phyloP scores from a whole-genome alignment of 495 filamentous ascomycete genomes.

The Eremomyces bilateralis region DNA sequence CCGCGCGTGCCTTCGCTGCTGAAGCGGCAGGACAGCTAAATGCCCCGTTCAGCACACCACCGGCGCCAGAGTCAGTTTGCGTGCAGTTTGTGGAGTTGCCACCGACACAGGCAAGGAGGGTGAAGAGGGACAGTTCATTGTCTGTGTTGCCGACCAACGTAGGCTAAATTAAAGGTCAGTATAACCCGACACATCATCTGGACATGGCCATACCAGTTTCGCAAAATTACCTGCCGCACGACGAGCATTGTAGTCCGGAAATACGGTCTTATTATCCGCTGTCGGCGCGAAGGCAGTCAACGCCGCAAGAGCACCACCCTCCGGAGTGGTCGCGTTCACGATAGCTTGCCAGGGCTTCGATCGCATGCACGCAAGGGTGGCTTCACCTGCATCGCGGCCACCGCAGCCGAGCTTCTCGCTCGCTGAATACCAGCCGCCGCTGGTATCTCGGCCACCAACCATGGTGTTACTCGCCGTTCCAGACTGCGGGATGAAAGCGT shows the following conservation, averaged over 20 bases:
- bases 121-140: conserved; percentile 5
- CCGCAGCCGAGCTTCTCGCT: conserved; percentile 23
- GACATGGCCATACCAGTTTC: too few relatives aligned
- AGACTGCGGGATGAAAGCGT: conserved; percentile 29
- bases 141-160: conserved; percentile 5
- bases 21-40: conserved; percentile 4
- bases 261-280: conserved; percentile 25
- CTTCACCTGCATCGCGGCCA: conserved; percentile 1
- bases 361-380: conserved; percentile 26
- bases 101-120: conserved; percentile 4
- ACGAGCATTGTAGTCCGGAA: conserved; percentile 22
- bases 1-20: neutral
- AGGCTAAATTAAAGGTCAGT: too few relatives aligned
- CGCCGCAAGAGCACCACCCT: conserved; percentile 8
- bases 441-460: conserved; percentile 19
- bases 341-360: conserved; percentile 13
- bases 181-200: too few relatives aligned
- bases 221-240: conserved; percentile 14
- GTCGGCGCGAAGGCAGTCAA: conserved; percentile 25
- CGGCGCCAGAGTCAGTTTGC: conserved; percentile 5
- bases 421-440: conserved; percentile 21
- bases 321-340: conserved; percentile 12
- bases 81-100: conserved; percentile 3
- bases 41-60: too few relatives aligned
- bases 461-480: conserved; percentile 29